Percentiles rank a stretch among this genome's conserved stretches.
Evolutionary conservation across 441 rosid genomes (phyloP).

Genomic region (Melastoma candidum): DNA sequence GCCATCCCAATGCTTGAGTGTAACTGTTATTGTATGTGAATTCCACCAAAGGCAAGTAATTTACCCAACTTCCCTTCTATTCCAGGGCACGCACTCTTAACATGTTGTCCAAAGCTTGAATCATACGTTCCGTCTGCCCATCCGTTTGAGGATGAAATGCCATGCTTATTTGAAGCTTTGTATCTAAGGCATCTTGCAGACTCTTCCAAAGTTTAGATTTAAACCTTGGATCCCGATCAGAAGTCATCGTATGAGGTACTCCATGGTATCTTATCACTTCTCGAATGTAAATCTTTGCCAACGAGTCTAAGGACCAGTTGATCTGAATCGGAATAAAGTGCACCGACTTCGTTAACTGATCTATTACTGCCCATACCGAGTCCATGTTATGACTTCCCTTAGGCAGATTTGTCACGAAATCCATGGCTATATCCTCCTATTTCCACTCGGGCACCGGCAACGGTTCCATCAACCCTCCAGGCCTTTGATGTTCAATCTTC

Average conservation of each 20-base stretch:
- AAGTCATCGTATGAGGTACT: not conserved
- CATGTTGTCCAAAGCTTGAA: no score
- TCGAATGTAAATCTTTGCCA: not conserved
- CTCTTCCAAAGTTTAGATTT: not conserved
- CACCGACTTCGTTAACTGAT: not conserved
- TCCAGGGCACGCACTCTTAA: no score
- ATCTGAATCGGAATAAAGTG: not conserved
- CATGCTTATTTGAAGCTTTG: no score
- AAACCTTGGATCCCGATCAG: not conserved
- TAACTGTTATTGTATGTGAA: no score
- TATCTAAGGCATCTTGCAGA: no score
- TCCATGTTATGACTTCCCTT: not conserved
- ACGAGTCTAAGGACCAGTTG: not conserved
- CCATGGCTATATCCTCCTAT: not conserved
- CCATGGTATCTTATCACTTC: not conserved
- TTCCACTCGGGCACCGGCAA: not conserved
- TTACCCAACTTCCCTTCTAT: no score
- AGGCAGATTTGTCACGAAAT: not conserved
- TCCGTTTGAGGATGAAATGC: no score
- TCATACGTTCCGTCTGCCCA: no score
- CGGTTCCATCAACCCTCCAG: no score
- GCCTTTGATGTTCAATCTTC: no score
- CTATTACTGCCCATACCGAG: not conserved
- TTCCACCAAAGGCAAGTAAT: no score
- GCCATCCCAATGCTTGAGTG: no score